A percentile compares a stretch with the other conserved stretches of the same genome.
These are phyloP conservation scores for Metschnikowia orientalis DNA, from an alignment of 805 yeast species.

Conservation along the genomic window DNA sequence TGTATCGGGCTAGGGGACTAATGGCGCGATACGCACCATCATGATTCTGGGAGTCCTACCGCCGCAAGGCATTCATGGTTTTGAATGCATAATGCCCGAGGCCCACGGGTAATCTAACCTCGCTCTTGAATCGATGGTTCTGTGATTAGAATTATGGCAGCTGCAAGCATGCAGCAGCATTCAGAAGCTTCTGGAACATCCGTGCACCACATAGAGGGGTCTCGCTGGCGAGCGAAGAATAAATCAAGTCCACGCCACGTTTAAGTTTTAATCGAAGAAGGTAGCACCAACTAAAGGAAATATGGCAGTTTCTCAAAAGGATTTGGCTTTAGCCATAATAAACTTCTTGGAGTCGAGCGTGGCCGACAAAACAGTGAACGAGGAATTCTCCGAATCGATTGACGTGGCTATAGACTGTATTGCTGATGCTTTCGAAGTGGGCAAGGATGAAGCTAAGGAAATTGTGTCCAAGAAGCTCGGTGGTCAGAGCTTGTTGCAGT, in stretches of 20 bases:
- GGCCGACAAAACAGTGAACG: conserved; percentile 57
- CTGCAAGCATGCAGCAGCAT: too few species aligned
- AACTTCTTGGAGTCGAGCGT: conserved; percentile 62
- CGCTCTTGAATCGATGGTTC: too few species aligned
- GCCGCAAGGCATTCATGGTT: too few species aligned
- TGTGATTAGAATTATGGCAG: too few species aligned
- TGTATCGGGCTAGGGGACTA: too few species aligned
- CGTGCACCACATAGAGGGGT: conserved; percentile 6
- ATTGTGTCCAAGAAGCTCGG: conserved; percentile 35
- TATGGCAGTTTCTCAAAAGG: conserved; percentile 53
- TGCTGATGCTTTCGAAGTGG: conserved; percentile 76
- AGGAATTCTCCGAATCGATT: conserved; percentile 81
- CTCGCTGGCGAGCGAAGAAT: background rate
- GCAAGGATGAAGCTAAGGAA: conserved; percentile 39
- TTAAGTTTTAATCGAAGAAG: background rate
- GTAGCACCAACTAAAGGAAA: background rate
- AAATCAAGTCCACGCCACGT: background rate
- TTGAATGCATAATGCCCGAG: too few species aligned
- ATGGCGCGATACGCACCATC: too few species aligned
- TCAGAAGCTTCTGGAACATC: conserved; percentile 20
- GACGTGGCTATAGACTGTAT: conserved; percentile 94
- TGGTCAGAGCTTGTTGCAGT: conserved; percentile 45
- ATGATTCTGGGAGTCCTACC: too few species aligned
- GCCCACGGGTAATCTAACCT: too few species aligned
- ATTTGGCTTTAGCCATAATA: conserved; percentile 69